phyloP scores from a whole-genome alignment of 352 stramenopile species.

The Peronospora farinosa region DNA sequence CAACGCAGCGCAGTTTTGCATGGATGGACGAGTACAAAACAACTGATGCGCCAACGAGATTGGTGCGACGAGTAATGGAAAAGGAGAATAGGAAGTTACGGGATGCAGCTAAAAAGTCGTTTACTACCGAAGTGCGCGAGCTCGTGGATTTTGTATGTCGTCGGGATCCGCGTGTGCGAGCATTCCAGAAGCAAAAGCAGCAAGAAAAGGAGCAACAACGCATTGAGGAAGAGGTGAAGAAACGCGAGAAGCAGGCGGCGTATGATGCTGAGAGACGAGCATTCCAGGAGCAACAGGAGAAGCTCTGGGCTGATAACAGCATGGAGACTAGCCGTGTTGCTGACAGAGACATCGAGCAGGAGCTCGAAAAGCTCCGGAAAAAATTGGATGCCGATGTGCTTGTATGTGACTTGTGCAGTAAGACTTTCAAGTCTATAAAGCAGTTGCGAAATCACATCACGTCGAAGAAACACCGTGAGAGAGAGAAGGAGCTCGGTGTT shows the following conservation, averaged over 20 bases:
- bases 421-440: constrained; percentile 81
- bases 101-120: constrained; percentile 67
- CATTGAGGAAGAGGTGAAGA: constrained; percentile 44
- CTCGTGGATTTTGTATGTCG: constrained; percentile 81
- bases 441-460: constrained; percentile 74
- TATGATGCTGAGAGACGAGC: constrained; percentile 54
- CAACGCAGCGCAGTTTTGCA: constrained; percentile 61
- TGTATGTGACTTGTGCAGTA: constrained; percentile 73
- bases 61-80: constrained; percentile 77
- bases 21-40: constrained; percentile 84
- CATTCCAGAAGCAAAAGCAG: constrained; percentile 62
- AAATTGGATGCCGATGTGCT: constrained; percentile 68
- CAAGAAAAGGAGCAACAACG: constrained; percentile 46
- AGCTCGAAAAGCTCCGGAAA: constrained; percentile 54
- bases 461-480: constrained; percentile 80
- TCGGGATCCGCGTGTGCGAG: constrained; percentile 62
- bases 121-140: constrained; percentile 69
- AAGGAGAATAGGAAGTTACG: constrained; percentile 88
- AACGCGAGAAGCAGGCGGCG: constrained; percentile 49
- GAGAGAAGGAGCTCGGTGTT: constrained; percentile 63
- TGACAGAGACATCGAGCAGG: constrained; percentile 52
- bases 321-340: constrained; percentile 42
- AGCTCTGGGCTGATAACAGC: constrained; percentile 42
- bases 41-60: constrained; percentile 64
- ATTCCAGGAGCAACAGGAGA: constrained; percentile 65